Evolutionary conservation across 1,139 yeast genomes (phyloP), one percentile per base, ranked within the genome.

Genomic region (Arxiozyma heterogenica): DNA sequence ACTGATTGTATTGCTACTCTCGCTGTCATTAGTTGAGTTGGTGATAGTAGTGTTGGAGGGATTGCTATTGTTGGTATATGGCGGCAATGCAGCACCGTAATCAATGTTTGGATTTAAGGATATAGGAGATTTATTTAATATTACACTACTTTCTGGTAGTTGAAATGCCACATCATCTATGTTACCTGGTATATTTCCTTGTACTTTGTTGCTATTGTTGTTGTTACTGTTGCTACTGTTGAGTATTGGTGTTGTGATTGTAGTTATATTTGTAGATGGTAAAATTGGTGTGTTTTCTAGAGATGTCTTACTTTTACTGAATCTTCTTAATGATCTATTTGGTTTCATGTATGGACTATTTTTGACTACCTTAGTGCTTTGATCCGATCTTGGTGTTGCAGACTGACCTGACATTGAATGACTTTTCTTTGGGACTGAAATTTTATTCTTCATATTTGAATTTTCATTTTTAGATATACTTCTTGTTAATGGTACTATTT

Each of bases 131-230:
- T 41, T 51, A 27, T 50, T 21, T 7, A 42, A 38, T 46, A 39
- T 48, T 27, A 62, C 52, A 51, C 64, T 63, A 49, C 68, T 64
- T 52, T 64, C 68, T 1, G 71, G 69, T 50, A 66, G 53, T 49
- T 57, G 59, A 51, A 65, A 65, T 55, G 64, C 57, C 42, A 58
- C 50, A 18, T 65, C 69, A 54, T 67, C 69, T 64, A 54, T 43
- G 25, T 47, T 44, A 44, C 46, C 39, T 2, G 42, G 8, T 43
- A 38, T 20, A 45, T 47, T 44, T 41, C 18, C 25, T 25, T 15
- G 47, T 38, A 45, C 50, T 27, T 47, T 54, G 38, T 30, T 49
- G 22, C 42, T 47, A 48, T 27, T 47, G 22, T 43, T 43, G 30
- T 27, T 44, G 25, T 27, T 44, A 25, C 27, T 44, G 27, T 23